phyloP scores from a whole-genome alignment of 768 basidiomycete species.

The Plicaturopsis crispa region DNA sequence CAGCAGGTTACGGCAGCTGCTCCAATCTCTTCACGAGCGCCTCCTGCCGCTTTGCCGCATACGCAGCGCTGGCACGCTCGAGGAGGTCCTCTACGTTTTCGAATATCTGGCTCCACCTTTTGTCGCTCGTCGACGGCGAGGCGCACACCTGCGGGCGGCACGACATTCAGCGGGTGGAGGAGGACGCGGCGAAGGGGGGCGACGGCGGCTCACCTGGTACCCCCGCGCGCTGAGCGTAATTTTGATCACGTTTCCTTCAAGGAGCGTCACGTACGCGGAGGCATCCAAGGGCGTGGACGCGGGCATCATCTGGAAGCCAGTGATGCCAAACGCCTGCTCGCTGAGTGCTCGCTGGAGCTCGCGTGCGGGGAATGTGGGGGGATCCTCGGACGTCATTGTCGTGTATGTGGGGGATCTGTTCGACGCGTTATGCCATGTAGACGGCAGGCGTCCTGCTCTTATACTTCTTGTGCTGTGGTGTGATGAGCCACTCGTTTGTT shows the following conservation, averaged over 20 bases:
- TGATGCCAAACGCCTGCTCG: slow-evolving; percentile 54
- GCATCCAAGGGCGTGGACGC: slow-evolving; percentile 37
- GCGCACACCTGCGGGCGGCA: too few relatives aligned
- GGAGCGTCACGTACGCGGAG: slow-evolving; percentile 41
- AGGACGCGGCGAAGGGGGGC: too few relatives aligned
- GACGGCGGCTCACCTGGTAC: slow-evolving; percentile 41
- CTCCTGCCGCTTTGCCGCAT: slow-evolving; percentile 38
- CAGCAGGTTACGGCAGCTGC: slow-evolving; percentile 13
- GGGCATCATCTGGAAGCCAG: slow-evolving; percentile 31
- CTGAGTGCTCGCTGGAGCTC: slow-evolving; percentile 49
- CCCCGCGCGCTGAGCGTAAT: slow-evolving; percentile 46
- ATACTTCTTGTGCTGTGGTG: too few relatives aligned
- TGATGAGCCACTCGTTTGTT: too few relatives aligned
- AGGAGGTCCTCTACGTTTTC: slow-evolving; percentile 59
- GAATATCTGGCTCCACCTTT: slow-evolving; percentile 28
- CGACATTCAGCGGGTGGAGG: too few relatives aligned
- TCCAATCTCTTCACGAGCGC: slow-evolving; percentile 11
- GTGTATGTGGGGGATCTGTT: too few relatives aligned
- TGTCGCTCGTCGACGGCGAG: too few relatives aligned
- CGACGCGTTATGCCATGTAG: too few relatives aligned
- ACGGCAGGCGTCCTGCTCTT: too few relatives aligned
- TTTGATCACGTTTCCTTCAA: slow-evolving; percentile 44
- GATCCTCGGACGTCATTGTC: too few relatives aligned
- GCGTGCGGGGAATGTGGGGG: slow-evolving; percentile 23
- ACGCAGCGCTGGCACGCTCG: slow-evolving; percentile 45